Evolutionary conservation across 345 rosid species (phyloP), one percentile per base, ranked within the genome.

Genomic region (Salix arbutifolia): DNA sequence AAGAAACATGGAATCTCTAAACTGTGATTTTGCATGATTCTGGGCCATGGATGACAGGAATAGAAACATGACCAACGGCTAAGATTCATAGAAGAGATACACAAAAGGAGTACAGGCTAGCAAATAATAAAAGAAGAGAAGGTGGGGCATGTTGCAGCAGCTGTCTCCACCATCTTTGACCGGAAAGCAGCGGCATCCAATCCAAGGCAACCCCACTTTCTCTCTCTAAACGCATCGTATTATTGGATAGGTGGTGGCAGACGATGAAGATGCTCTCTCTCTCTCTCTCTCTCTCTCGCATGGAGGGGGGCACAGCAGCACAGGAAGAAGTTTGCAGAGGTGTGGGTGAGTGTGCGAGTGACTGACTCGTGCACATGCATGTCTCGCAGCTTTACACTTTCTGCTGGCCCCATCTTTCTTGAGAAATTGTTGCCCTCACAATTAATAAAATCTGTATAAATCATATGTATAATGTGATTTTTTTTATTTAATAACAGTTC

Each of bases 81-180:
- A 38, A 65, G 25, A 65, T 65, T 7, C n/a, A 17, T 10, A 2
- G 13, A 65, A 40, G 13, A 52, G 44, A 33, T 21, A 5, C 40
- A 9, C 48, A 30, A 19, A 35, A 35, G 14, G 5, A 26, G 30
- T 7, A 42, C 4, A 7, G 46, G 28, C n/a, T 44, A 17, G 42
- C 52, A 73, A 42, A 16, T 60, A 40, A 73, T 46, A 48, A 14
- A 52, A 71, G 65, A 53, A n/a, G 38, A 50, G 21, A 13, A 46
- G 58, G 58, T 74, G 77, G 74, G 60, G 74, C 79, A 74, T 30
- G 67, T n/a, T 35, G 52, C 28, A 62, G 67, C 75, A 81, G 87
- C 85, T 84, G 87, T 84, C 75, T 77, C 83, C 83, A 74, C 77
- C 81, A 76, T 66, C 38, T 81, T 76, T 74, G 84, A 84, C 87